Percentiles rank a stretch among this genome's conserved stretches.
phyloP scores from a whole-genome alignment of 1,139 yeast genomes.

The Candida sp. region DNA sequence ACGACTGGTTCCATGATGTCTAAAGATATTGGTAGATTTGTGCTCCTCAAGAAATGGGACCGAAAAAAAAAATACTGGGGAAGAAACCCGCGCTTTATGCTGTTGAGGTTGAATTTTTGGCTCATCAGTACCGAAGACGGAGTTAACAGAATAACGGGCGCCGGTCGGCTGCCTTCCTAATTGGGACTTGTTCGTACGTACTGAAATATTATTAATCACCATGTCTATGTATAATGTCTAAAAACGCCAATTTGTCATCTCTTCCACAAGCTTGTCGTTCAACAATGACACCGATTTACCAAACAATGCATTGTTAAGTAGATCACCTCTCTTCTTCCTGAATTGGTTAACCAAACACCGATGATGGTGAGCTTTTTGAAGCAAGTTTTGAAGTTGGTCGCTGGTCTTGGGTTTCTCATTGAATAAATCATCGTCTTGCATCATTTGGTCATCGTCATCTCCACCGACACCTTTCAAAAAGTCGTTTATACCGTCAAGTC shows the following conservation, averaged over 20 bases:
- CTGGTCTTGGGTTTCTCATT: constrained; percentile 14
- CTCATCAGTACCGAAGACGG: neutral
- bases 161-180: neutral
- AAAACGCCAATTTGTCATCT: constrained; percentile 11
- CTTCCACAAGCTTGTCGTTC: constrained; percentile 16
- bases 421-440: constrained; percentile 16
- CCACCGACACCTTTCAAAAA: constrained; percentile 9
- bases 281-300: constrained; percentile 12
- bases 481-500: constrained; percentile 7
- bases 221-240: neutral
- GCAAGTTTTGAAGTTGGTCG: constrained; percentile 7
- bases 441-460: constrained; percentile 16
- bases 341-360: constrained; percentile 13
- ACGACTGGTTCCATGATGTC: neutral
- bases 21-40: no score
- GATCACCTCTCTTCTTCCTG: constrained; percentile 6
- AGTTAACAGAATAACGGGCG: neutral
- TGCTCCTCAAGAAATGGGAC: no score
- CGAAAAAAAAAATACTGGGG: no score
- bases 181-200: neutral
- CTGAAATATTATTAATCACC: neutral
- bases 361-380: neutral
- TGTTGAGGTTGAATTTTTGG: no score
- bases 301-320: constrained; percentile 7
- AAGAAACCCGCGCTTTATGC: no score